Evolutionary conservation across 306 rosid species (phyloP), one percentile per base, ranked within the genome.

Genomic region (Hippophae tibetana): DNA sequence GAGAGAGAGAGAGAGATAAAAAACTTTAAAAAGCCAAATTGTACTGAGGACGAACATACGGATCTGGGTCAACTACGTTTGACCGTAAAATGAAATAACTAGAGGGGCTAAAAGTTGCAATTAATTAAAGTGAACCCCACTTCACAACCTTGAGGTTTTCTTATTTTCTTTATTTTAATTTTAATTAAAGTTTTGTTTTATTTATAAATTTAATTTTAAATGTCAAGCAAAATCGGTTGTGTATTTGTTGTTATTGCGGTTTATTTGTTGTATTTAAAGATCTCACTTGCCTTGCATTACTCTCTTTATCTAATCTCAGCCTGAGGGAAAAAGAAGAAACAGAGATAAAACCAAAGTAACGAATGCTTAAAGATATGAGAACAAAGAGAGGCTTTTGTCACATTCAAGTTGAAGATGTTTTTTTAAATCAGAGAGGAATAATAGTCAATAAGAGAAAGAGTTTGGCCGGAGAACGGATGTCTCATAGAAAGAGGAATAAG

Each of bases 51-150:
- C 54, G 57, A 63, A 7, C 45, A 50, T 54, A 57, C 58, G 82
- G 81, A 86, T 86, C 80, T 68, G 51, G 73, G 95, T 86, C 95
- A 86, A 81, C 84, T 54, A 54, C 7, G 57, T 77, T 77, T 79
- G 95, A 86, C 84, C 61, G 74, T 7, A 47, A 44, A 31, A 65
- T 71, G 63, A 42, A 60, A 76, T 62, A 65, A 58, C 1, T 13
- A 0, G 1, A 76, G 70, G 82, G 74, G 38, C 38, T 13, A 8
- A 14, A 13, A 69, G 47, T 7, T 40, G 80, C 56, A 56, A 31
- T 31, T 31, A 58, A 71, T 70, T 55, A 11, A 62, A 60, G 27
- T 18, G 50, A n/a, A 66, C 18, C 38, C 56, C 55, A 50, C 27
- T 48, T 23, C 53, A 49, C 53, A 31, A 31, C 53, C 53, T 12